Evolutionary conservation across 2,329 filamentous ascomycete species (phyloP).

Genomic region (Cadophora sp.): DNA sequence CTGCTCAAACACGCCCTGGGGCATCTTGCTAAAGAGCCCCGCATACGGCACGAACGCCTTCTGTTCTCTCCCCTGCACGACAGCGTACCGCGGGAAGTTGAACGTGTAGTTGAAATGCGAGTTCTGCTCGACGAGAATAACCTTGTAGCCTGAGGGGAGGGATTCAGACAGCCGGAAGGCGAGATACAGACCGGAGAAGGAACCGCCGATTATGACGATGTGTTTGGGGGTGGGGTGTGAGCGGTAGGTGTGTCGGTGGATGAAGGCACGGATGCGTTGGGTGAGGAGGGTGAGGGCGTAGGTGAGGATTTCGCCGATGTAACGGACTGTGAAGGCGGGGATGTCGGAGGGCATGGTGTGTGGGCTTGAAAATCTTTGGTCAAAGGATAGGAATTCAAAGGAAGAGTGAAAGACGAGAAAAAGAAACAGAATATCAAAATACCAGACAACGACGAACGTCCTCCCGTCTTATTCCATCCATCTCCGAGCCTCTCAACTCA

Average conservation of each 20-base stretch:
- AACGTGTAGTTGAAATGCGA: slow-evolving; percentile 59
- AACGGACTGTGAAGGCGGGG: not conserved
- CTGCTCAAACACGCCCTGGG: slow-evolving; percentile 44
- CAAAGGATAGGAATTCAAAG: no score
- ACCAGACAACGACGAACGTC: not conserved
- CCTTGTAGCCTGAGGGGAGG: slow-evolving; percentile 51
- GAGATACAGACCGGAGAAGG: slow-evolving; percentile 50
- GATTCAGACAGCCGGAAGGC: slow-evolving; percentile 47
- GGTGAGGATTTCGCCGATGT: slow-evolving; percentile 19
- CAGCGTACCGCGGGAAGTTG: slow-evolving; percentile 54
- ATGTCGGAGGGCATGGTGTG: not conserved
- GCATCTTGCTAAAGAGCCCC: slow-evolving; percentile 38
- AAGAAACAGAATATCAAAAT: not conserved
- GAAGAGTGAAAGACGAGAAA: not conserved
- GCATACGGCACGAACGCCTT: slow-evolving; percentile 58
- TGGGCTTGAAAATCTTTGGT: not conserved
- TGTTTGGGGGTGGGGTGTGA: slow-evolving; percentile 36
- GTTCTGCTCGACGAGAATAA: slow-evolving; percentile 57
- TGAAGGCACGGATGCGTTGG: slow-evolving; percentile 24
- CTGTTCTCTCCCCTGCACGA: slow-evolving; percentile 51
- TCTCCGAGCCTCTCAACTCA: not conserved
- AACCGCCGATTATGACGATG: slow-evolving; percentile 52
- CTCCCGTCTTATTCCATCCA: not conserved
- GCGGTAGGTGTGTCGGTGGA: slow-evolving; percentile 31
- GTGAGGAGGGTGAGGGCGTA: slow-evolving; percentile 13